Base-by-base conservation (phyloP, 768 basidiomycete genomes). In the Sporobolomyces roseus region DNA sequence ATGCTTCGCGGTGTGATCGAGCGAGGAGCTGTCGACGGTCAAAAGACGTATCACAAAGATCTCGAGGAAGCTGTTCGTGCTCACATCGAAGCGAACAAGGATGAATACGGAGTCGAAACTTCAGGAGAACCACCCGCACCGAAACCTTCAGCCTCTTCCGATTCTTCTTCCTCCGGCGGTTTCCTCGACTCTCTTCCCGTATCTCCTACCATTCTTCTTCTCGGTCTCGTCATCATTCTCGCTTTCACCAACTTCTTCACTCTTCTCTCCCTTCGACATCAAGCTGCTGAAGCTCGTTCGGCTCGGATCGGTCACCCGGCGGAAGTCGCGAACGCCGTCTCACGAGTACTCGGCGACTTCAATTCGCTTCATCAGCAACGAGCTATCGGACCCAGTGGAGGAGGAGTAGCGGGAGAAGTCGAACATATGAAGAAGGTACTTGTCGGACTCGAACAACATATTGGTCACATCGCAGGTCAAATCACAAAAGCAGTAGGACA, bases 1-100 rank as follows among this genome's bases (percentile, higher is more conserved):
- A 96, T 94, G 80, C 91, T 98, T 78, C 93, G 90, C 79, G 88
- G 92, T 89, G 66, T 97, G 68, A 96, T 97, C 68, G 93, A 97
- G 78, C 73, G 81, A 65, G 68, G 45, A 41, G 38, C 60, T 9
- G 61, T 96, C 48, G 92, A 94, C 25, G 94, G 94, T 8, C 94
- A 97, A 76, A 93, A 87, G 78, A 81, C 82, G 33, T 94, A 92
- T 76, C 90, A 94, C 77, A 76, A 77, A 8, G 92, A 91, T 54
- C 83, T 97, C 16, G 90, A 93, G 71, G 83, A 81, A 70, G 86
- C 86, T 7, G 93, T 97, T 85, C 85, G 91, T 53, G 80, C 78
- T 52, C 93, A 97, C 80, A 93, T 97, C 76, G 58, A 41, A 1
- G 61, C 64, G 23, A 49, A 73, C 71, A 51, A 62, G 33, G 61